Evolutionary conservation across 306 rosid species (phyloP).

Genomic region (Cicer arietinum): DNA sequence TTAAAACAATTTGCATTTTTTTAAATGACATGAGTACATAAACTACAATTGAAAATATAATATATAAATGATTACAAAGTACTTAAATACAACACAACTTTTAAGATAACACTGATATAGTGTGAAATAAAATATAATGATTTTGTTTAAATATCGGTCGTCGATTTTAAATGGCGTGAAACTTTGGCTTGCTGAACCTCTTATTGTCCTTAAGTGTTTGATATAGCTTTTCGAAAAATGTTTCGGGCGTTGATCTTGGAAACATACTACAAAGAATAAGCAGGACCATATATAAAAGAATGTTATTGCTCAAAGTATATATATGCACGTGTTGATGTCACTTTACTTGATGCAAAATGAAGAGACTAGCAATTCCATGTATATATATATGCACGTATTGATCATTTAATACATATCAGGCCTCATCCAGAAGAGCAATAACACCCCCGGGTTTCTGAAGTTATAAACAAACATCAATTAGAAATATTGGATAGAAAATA

Average conservation of each 20-base stretch:
- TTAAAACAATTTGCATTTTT: too few species aligned
- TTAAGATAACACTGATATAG: too few species aligned
- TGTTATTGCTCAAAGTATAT: constrained; percentile 38
- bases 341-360: constrained; percentile 5
- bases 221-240: constrained; percentile 88
- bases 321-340: constrained; percentile 11
- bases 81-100: too few species aligned
- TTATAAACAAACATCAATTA: constrained; percentile 49
- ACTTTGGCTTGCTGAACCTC: constrained; percentile 94
- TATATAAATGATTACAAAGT: too few species aligned
- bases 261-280: constrained; percentile 82
- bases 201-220: constrained; percentile 85
- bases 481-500: constrained; percentile 36
- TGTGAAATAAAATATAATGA: too few species aligned
- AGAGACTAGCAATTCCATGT: not conserved
- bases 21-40: too few species aligned
- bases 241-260: constrained; percentile 94
- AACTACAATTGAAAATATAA: too few species aligned
- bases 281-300: constrained; percentile 32
- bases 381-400: too few species aligned
- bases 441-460: constrained; percentile 97
- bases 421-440: constrained; percentile 96
- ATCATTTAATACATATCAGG: constrained; percentile 70
- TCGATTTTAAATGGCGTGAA: too few species aligned
- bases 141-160: too few species aligned